Conservation (phyloP, 106 monocot genomes). For the Allium fistulosum region DNA sequence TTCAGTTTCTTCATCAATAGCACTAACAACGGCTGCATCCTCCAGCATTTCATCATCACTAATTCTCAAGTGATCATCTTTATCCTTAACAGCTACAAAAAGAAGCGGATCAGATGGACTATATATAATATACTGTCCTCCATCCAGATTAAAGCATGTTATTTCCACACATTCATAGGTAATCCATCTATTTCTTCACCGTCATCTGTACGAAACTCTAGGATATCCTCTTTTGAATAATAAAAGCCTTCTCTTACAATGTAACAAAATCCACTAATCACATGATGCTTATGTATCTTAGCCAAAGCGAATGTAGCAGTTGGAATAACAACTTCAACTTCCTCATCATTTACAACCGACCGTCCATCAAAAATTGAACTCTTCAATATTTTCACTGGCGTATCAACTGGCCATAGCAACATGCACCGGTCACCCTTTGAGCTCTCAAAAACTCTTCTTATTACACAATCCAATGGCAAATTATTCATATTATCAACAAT, state of each 20-base stretch:
- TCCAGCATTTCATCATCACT: constrained; percentile 92
- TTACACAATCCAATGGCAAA: constrained; percentile 82
- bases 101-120: constrained; percentile 92
- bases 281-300: constrained; percentile 97
- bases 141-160: constrained; percentile 87
- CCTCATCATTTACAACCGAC: constrained; percentile 85
- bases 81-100: constrained; percentile 84
- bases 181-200: constrained; percentile 78
- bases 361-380: constrained; percentile 92
- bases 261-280: constrained; percentile 93
- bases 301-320: constrained; percentile 89
- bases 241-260: constrained; percentile 86
- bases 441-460: constrained; percentile 84
- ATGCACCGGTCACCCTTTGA: constrained; percentile 81
- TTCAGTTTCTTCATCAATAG: constrained; percentile 84
- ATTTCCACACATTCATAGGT: constrained; percentile 89
- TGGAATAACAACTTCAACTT: constrained; percentile 72
- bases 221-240: constrained; percentile 88
- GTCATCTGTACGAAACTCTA: constrained; percentile 83
- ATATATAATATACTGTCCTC: constrained; percentile 88
- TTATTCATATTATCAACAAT: constrained; percentile 86
- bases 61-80: constrained; percentile 61
- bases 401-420: constrained; percentile 93
- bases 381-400: constrained; percentile 92
- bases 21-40: constrained; percentile 61